Evolutionary conservation across 2,329 filamentous ascomycete genomes (phyloP).

Genomic region (Cladosporium austrohemisphaericum): DNA sequence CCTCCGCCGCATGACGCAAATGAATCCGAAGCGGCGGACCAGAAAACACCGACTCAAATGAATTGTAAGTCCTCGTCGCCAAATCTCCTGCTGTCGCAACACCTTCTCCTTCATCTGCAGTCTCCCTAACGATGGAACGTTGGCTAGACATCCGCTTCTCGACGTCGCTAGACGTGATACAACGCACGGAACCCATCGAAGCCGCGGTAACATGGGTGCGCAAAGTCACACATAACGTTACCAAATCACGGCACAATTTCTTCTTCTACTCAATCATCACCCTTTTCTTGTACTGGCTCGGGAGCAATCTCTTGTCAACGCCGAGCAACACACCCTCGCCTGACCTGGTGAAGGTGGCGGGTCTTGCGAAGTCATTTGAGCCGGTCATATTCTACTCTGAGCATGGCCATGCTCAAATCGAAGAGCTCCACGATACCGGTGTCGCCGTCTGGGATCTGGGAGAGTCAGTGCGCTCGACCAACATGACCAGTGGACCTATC

Average conservation of each 20-base stretch:
- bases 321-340: conserved; percentile 65
- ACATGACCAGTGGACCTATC: conserved; percentile 83
- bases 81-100: background rate
- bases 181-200: conserved; percentile 80
- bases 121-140: conserved; percentile 6
- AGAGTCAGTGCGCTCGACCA: conserved; percentile 82
- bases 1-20: conserved; percentile 2
- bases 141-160: conserved; percentile 78
- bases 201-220: conserved; percentile 63
- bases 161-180: conserved; percentile 80
- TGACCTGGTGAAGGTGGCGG: conserved; percentile 85
- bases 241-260: conserved; percentile 66
- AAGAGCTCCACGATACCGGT: conserved; percentile 83
- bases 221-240: conserved; percentile 57
- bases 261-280: conserved; percentile 59
- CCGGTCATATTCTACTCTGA: conserved; percentile 94
- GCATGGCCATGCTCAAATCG: conserved; percentile 78
- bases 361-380: conserved; percentile 85
- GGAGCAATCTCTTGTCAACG: conserved; percentile 67
- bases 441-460: conserved; percentile 93
- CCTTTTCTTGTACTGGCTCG: conserved; percentile 61
- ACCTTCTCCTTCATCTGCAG: conserved; percentile 9
- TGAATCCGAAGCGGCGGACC: conserved; percentile 11
- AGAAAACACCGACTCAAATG: conserved; percentile 29
- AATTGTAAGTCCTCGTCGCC: conserved; percentile 32